These are phyloP conservation scores for Schrenkiella parvula DNA, from an alignment of 345 rosid genomes.

Conservation along the genomic window DNA sequence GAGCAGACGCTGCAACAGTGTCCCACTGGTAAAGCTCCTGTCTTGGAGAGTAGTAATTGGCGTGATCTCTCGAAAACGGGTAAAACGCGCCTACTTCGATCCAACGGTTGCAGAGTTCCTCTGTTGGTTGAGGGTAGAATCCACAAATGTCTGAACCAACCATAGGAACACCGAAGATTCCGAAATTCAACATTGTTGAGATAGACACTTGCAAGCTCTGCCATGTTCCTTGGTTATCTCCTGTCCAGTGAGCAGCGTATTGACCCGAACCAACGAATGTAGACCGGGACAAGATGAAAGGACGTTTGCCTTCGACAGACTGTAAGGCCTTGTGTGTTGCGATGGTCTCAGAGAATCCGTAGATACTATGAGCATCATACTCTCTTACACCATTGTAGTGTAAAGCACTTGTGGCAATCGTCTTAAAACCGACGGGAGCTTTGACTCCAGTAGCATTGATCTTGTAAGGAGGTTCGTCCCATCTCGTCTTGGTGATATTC, in stretches of 20 bases:
- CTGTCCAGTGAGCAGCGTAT: constrained; percentile 96
- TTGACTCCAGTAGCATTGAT: constrained; percentile 78
- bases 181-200: constrained; percentile 84
- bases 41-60: constrained; percentile 85
- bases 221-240: constrained; percentile 96
- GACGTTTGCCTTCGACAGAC: constrained; percentile 77
- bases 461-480: constrained; percentile 98
- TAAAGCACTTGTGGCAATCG: constrained; percentile 90
- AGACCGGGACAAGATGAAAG: constrained; percentile 81
- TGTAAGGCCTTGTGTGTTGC: constrained; percentile 87
- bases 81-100: constrained; percentile 93
- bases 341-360: constrained; percentile 81
- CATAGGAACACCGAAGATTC: constrained; percentile 93
- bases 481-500: constrained; percentile 75
- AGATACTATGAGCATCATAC: constrained; percentile 89
- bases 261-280: constrained; percentile 89
- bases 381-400: constrained; percentile 90
- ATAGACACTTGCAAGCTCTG: constrained; percentile 81
- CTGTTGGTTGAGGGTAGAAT: constrained; percentile 85
- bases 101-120: constrained; percentile 98
- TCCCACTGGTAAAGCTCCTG: constrained; percentile 98
- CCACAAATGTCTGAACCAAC: constrained; percentile 98
- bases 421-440: constrained; percentile 79
- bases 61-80: constrained; percentile 95
- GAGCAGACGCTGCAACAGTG: constrained; percentile 73